Base-by-base conservation (phyloP, 768 basidiomycete genomes). In the Hericium rajendrae region DNA sequence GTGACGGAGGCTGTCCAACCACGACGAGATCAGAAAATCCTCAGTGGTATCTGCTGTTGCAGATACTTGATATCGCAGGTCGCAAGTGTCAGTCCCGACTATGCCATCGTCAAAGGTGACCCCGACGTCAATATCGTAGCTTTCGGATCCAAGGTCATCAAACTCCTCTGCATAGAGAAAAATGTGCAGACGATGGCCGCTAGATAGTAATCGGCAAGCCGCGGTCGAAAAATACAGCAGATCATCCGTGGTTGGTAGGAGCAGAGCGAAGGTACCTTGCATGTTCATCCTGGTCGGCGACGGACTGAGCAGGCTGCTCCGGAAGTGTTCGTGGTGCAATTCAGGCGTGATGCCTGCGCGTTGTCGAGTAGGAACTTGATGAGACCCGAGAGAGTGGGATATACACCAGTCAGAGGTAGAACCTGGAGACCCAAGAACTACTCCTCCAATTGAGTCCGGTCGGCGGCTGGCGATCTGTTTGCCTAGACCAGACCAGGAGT, bases 361-460 rank as follows among this genome's bases (percentile, higher is more conserved):
- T n/a, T 46, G 43, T n/a, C 43, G 43, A 46, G 43, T 4, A 46
- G 11, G 43, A 20, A 18, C 11, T 6, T 11, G 43, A 9, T 46
- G 43, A 46, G 43, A n/a, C 8, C 16, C 43, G 20, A 18, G n/a
- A 20, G n/a, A 20, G 10, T 46, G 43, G 20, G 43, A 2, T 4
- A 18, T 20, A 24, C 49, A 51, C 49, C 49, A 51, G 28, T 51
- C 26, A 15, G 50, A 62, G 24, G 37, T 50, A 38, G 40, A 20
- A 16, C 57, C 54, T 9, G 49, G 38, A 40, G 69, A 59, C 22
- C 60, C 63, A 32, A 70, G 59, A 37, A 78, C 68, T 22, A 77
- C 65, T 2, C 77, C 80, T 16, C 76, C 76, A 9, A 72, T 65
- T 32, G 57, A 59, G 28, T 71, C 68, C 12, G 65, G 64, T 3